phyloP scores from a whole-genome alignment of 768 basidiomycete genomes.

The Termitomyces sp. region DNA sequence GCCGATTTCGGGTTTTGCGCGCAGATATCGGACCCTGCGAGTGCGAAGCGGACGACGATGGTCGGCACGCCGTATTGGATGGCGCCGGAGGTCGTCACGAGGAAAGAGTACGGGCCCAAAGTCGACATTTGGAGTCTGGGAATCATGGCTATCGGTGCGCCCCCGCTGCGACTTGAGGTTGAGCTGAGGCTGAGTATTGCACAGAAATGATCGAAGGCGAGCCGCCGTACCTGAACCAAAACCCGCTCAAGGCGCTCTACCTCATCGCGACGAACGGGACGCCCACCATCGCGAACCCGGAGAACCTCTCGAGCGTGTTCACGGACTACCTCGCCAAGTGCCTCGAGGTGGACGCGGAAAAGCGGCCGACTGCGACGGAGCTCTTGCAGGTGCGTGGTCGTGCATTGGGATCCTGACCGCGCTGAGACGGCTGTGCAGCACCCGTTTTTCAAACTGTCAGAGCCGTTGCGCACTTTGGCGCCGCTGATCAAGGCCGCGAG shows the following conservation, averaged over 20 bases:
- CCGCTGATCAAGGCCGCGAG: conserved; percentile 91
- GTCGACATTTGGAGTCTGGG: conserved; percentile 98
- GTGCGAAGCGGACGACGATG: conserved; percentile 95
- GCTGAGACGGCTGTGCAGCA: too few relatives aligned
- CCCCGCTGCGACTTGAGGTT: too few relatives aligned
- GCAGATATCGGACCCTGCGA: conserved; percentile 85
- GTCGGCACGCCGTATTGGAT: conserved; percentile 99
- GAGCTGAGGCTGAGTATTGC: not conserved
- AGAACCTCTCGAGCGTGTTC: conserved; percentile 67
- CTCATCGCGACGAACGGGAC: conserved; percentile 98
- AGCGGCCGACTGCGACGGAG: conserved; percentile 80
- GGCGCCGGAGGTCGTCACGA: conserved; percentile 97
- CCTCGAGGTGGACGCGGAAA: conserved; percentile 93
- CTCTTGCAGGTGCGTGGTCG: conserved; percentile 69
- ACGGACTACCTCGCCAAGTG: conserved; percentile 85
- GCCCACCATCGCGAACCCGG: conserved; percentile 91
- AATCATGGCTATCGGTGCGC: conserved; percentile 92
- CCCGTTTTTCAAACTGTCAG: conserved; percentile 82
- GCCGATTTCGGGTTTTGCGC: conserved; percentile 99
- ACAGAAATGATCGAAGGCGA: conserved; percentile 98
- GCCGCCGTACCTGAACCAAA: conserved; percentile 94
- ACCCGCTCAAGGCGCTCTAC: conserved; percentile 94
- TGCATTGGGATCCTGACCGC: too few relatives aligned
- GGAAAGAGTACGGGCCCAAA: conserved; percentile 96
- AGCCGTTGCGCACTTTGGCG: conserved; percentile 80